Evolutionary conservation across 768 basidiomycete genomes (phyloP).

Genomic region (Pleurotus giganteus): DNA sequence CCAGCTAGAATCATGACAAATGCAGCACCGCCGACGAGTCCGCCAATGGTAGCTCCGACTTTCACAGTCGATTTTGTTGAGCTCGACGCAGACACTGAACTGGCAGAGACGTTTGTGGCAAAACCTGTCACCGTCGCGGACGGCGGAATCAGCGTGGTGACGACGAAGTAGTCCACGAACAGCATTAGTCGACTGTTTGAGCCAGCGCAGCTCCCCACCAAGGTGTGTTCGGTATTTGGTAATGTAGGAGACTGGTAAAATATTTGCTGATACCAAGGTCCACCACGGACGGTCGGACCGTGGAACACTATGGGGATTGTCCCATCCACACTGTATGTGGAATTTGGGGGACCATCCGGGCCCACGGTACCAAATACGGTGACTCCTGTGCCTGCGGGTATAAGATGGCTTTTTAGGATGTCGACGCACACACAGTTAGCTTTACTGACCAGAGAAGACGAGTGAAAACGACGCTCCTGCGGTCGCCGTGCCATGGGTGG

Average conservation of each 20-base stretch:
- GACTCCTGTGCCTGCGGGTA: conserved; percentile 14
- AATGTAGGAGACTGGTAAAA: not conserved
- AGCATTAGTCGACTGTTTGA: not conserved
- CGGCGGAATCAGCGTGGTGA: not conserved
- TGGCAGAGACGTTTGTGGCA: not conserved
- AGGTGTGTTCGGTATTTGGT: not conserved
- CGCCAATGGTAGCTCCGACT: too few relatives aligned
- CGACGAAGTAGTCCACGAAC: not conserved
- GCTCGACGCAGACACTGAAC: not conserved
- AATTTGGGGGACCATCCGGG: not conserved
- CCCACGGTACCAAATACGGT: conserved; percentile 16
- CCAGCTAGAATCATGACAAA: too few relatives aligned
- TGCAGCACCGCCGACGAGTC: too few relatives aligned
- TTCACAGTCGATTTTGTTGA: not conserved
- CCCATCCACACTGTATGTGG: conserved; percentile 17
- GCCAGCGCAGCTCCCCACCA: not conserved
- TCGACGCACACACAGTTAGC: not conserved
- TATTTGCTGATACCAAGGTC: not conserved
- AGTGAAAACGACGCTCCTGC: conserved; percentile 13
- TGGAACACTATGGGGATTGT: not conserved
- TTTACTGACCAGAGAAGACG: conserved; percentile 15
- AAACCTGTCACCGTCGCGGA: not conserved
- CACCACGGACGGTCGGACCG: not conserved
- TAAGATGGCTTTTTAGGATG: not conserved
- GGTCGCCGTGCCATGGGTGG: conserved; percentile 12